Percentiles rank a stretch among this genome's conserved stretches.
phyloP scores from a whole-genome alignment of 148 eudicot species.

The Nepenthes gracilis region DNA sequence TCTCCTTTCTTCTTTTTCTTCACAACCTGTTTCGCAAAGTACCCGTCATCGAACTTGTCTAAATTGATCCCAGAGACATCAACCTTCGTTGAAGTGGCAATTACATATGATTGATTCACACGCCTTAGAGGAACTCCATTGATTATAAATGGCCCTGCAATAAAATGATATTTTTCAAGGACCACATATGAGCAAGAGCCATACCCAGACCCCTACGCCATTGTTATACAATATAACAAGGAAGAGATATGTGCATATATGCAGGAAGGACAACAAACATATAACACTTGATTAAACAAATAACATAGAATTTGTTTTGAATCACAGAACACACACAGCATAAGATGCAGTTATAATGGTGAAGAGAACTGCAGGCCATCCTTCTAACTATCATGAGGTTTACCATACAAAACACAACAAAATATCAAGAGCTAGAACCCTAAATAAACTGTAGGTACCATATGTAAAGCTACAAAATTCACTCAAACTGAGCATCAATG shows the following conservation, averaged over 20 bases:
- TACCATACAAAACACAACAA: no score
- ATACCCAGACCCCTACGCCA: neutral
- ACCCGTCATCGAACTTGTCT: slow-evolving; percentile 38
- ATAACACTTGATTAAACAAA: no score
- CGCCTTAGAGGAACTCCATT: slow-evolving; percentile 52
- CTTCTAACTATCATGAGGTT: no score
- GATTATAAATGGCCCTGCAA: slow-evolving; percentile 37
- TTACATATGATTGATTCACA: slow-evolving; percentile 42
- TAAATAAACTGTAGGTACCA: no score
- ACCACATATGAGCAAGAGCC: neutral
- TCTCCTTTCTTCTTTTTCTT: slow-evolving; percentile 39
- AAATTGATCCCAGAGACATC: slow-evolving; percentile 33
- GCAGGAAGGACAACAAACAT: no score
- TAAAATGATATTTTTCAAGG: neutral
- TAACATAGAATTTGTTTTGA: no score
- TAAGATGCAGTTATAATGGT: no score
- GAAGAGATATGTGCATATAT: neutral
- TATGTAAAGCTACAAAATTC: no score
- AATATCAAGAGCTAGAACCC: no score
- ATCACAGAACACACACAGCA: no score
- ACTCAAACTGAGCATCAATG: no score
- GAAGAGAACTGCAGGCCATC: no score
- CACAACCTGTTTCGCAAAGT: slow-evolving; percentile 31
- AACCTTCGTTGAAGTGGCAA: slow-evolving; percentile 46
- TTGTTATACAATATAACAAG: neutral